Base-by-base conservation (phyloP, 2,329 filamentous ascomycete genomes). In the Coniochaeta hoffmannii region DNA sequence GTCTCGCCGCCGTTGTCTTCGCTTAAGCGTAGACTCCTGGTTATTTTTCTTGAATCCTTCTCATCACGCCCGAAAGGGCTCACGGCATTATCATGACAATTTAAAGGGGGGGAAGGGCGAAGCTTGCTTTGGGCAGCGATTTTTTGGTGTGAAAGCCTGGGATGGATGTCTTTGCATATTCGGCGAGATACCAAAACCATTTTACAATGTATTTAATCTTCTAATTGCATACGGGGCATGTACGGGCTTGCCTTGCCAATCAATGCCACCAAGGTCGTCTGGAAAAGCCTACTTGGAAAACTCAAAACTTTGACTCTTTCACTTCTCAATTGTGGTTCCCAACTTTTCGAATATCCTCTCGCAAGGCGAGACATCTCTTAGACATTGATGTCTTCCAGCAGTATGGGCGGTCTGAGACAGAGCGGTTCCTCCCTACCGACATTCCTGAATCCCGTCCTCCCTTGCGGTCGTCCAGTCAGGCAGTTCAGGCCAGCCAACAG, bases 1-100 rank as follows among this genome's bases (percentile, higher is more conserved):
- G 78, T 72, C 67, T 79, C 55, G 75, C 72, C 59, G 80, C 78
- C 66, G 70, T 80, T 66, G 64, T 77, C 72, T 70, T 84, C 65
- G 76, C 76, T 69, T 83, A 83, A 79, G 61, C 56, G 57, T 51
- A 30, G 50, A 67, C 58, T 64, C 63, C 63, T 7, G 5, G 7
- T 5, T 5, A 24, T 28, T 46, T 46, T 68, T 66, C 63, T 65
- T 69, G 28, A 32, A 32, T 67, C 59, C n/a, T 63, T 63, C 66
- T 58, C 63, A 68, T 12, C 22, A 69, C 69, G 71, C 71, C 69
- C 68, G 57, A 66, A 68, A 66, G 15, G 24, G 71, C 72, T 66
- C 66, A 69, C 66, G 71, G 69, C 68, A 70, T 64, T 68, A 54
- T 58, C 50, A 52, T 68, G 62, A 70, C 64, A 67, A 71, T 64